These are phyloP conservation scores for Phoma herbarum DNA, from an alignment of 2,329 filamentous ascomycete species.

Conservation along the genomic window DNA sequence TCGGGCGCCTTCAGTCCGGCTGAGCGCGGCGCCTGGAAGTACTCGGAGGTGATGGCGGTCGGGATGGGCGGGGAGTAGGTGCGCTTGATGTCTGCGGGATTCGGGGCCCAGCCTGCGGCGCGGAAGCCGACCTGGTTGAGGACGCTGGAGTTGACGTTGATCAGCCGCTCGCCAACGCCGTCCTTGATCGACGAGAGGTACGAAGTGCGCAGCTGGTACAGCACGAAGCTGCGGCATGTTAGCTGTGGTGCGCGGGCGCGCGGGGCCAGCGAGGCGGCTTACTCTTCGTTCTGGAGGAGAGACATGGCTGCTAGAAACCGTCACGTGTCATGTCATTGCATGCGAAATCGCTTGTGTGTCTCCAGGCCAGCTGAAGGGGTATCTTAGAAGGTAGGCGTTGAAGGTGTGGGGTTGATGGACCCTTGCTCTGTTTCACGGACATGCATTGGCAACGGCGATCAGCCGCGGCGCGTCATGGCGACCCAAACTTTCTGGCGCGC, in stretches of 20 bases:
- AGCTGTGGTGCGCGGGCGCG: slow-evolving; percentile 25
- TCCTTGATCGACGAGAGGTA: slow-evolving; percentile 84
- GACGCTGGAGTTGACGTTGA: slow-evolving; percentile 80
- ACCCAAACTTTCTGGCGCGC: not conserved
- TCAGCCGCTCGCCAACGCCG: slow-evolving; percentile 83
- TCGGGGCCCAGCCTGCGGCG: slow-evolving; percentile 80
- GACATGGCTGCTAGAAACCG: slow-evolving; percentile 47
- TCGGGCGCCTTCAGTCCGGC: slow-evolving; percentile 61
- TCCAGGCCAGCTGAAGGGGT: slow-evolving; percentile 48
- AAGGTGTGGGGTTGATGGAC: slow-evolving; percentile 26
- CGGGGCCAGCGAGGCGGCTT: slow-evolving; percentile 24
- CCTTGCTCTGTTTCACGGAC: slow-evolving; percentile 2
- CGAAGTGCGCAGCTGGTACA: slow-evolving; percentile 81
- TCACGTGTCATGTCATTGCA: slow-evolving; percentile 29
- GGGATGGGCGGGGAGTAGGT: slow-evolving; percentile 88
- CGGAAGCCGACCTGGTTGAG: slow-evolving; percentile 84
- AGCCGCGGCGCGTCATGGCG: slow-evolving; percentile 10
- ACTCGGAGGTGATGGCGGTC: slow-evolving; percentile 81
- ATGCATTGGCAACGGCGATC: slow-evolving; percentile 22
- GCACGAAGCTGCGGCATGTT: slow-evolving; percentile 70
- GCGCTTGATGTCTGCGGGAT: slow-evolving; percentile 78
- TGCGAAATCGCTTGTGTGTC: not conserved
- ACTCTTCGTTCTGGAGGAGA: slow-evolving; percentile 58
- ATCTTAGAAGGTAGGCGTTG: slow-evolving; percentile 3
- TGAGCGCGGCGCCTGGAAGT: slow-evolving; percentile 76